Conservation (phyloP, 768 basidiomycete species). For the Mycena vulgaris region DNA sequence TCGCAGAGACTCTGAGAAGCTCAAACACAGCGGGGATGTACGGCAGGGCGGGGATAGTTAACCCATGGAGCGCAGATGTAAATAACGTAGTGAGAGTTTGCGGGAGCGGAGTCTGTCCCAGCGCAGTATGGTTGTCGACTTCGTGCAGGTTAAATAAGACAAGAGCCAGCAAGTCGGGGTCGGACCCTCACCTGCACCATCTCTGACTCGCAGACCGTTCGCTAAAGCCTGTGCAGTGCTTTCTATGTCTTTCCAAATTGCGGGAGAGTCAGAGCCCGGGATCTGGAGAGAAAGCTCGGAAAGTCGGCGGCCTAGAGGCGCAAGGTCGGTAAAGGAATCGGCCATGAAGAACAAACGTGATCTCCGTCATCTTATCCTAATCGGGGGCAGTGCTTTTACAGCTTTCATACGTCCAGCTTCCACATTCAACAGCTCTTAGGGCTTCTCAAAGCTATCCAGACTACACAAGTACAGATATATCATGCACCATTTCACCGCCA, state of each 20-base stretch:
- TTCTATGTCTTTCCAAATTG: conserved; percentile 68
- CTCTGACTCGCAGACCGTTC: conserved; percentile 71
- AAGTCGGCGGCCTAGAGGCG: conserved; percentile 53
- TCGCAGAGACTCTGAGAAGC: conserved; percentile 84
- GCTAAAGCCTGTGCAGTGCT: conserved; percentile 70
- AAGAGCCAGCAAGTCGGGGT: conserved; percentile 23
- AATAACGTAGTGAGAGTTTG: conserved; percentile 76
- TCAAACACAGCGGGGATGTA: conserved; percentile 72
- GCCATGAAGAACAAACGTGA: conserved; percentile 11
- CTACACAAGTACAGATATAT: not conserved
- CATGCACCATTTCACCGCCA: conserved; percentile 48
- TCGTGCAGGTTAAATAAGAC: conserved; percentile 40
- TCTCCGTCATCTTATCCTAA: not conserved
- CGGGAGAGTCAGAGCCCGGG: conserved; percentile 47
- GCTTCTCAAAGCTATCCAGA: not conserved
- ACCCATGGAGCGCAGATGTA: conserved; percentile 66
- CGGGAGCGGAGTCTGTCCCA: conserved; percentile 78
- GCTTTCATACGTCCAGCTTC: not conserved
- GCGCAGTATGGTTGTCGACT: conserved; percentile 81
- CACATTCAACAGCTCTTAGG: not conserved
- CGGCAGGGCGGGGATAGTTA: conserved; percentile 60
- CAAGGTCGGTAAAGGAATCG: conserved; percentile 47
- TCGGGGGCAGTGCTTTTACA: conserved; percentile 15
- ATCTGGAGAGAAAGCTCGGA: conserved; percentile 52
- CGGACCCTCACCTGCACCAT: conserved; percentile 61